Conservation (phyloP, 345 rosid genomes). For the Barbarea vulgaris region DNA sequence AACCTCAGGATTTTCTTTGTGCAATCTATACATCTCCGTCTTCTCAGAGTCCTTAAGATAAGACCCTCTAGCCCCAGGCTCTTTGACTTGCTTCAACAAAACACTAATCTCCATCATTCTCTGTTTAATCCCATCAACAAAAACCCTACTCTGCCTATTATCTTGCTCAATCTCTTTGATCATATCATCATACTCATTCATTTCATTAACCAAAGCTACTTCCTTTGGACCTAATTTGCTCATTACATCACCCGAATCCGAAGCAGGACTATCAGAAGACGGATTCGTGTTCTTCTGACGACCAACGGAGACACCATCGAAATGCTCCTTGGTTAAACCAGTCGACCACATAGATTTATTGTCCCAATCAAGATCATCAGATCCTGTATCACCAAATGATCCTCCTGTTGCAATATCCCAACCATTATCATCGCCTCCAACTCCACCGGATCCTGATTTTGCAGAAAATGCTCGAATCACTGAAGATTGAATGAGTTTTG, state of each 20-base stretch:
- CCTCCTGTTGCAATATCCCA: slow-evolving; percentile 49
- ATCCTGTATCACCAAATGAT: slow-evolving; percentile 42
- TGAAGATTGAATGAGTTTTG: slow-evolving; percentile 21
- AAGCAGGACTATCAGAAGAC: slow-evolving; percentile 21
- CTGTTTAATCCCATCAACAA: slow-evolving; percentile 59
- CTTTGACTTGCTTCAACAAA: slow-evolving; percentile 73
- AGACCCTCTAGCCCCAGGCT: slow-evolving; percentile 92
- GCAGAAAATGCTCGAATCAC: slow-evolving; percentile 46
- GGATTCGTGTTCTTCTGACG: slow-evolving; percentile 39
- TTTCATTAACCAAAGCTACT: slow-evolving; percentile 37
- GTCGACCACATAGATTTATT: slow-evolving; percentile 82
- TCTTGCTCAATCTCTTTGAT: slow-evolving; percentile 52
- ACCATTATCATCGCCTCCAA: slow-evolving; percentile 45
- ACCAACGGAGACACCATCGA: slow-evolving; percentile 66
- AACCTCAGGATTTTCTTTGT: slow-evolving; percentile 80
- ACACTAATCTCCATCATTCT: slow-evolving; percentile 57
- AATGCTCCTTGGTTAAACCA: slow-evolving; percentile 89
- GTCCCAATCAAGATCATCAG: slow-evolving; percentile 70
- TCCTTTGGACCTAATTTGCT: slow-evolving; percentile 33
- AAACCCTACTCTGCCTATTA: slow-evolving; percentile 50
- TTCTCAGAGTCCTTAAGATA: slow-evolving; percentile 91
- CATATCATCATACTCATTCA: slow-evolving; percentile 58
- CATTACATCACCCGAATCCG: slow-evolving; percentile 39
- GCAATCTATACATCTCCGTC: slow-evolving; percentile 93
- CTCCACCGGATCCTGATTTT: slow-evolving; percentile 42